Percentiles rank a stretch among this genome's conserved stretches.
Conservation (phyloP, 805 yeast genomes). For the Barnettozyma siamensis region DNA sequence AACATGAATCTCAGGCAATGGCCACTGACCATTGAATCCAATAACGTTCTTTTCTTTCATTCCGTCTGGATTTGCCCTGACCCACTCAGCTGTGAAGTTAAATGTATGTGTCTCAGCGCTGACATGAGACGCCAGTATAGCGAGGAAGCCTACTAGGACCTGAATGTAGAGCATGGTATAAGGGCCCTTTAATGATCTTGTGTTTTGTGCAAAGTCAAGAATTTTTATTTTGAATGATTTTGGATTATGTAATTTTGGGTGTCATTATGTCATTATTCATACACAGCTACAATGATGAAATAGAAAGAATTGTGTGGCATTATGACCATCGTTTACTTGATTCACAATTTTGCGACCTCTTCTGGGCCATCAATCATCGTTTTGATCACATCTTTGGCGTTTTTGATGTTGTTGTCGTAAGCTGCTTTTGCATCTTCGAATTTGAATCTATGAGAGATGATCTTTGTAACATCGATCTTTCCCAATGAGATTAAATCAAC, state of each 20-base stretch:
- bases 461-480: slow-evolving; percentile 55
- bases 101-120: slow-evolving; percentile 43
- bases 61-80: slow-evolving; percentile 65
- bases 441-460: slow-evolving; percentile 68
- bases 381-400: slow-evolving; percentile 64
- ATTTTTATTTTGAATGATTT: too few relatives aligned
- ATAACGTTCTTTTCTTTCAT: slow-evolving; percentile 47
- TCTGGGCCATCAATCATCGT: slow-evolving; percentile 77
- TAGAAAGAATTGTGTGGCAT: too few relatives aligned
- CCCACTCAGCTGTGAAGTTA: slow-evolving; percentile 55
- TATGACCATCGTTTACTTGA: too few relatives aligned
- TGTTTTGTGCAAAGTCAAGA: background rate
- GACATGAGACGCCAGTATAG: slow-evolving; percentile 4
- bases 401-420: slow-evolving; percentile 55
- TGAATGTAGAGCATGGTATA: slow-evolving; percentile 10
- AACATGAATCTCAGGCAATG: slow-evolving; percentile 62
- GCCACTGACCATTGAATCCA: slow-evolving; percentile 70
- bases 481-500: slow-evolving; percentile 62
- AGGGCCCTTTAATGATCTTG: background rate
- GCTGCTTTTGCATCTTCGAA: slow-evolving; percentile 75
- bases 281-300: background rate
- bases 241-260: too few relatives aligned
- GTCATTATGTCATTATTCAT: too few relatives aligned
- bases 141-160: slow-evolving; percentile 1
- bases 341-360: slow-evolving; percentile 4